phyloP scores from a whole-genome alignment of 129 eudicot species.

The Helichrysum umbraculigerum region DNA sequence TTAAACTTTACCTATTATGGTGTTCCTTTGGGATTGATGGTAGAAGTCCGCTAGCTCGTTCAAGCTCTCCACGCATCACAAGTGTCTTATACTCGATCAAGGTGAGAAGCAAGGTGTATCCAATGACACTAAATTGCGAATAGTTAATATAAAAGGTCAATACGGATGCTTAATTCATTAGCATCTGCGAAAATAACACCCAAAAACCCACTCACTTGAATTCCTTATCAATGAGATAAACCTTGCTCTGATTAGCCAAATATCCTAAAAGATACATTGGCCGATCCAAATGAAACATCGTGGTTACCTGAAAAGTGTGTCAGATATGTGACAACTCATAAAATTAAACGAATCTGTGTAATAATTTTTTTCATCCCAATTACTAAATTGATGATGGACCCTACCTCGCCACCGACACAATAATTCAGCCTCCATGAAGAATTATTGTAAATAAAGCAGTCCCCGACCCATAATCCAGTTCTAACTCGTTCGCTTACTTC shows the following conservation, averaged over 20 bases:
- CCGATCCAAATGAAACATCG: slow-evolving; percentile 98
- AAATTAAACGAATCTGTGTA: neutral
- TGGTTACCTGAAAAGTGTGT: slow-evolving; percentile 68
- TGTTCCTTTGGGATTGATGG: slow-evolving; percentile 93
- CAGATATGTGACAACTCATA: neutral
- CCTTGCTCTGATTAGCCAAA: slow-evolving; percentile 93
- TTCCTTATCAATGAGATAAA: slow-evolving; percentile 93
- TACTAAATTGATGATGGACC: neutral
- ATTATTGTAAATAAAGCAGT: slow-evolving; percentile 92
- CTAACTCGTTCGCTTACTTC: slow-evolving; percentile 91
- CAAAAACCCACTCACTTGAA: slow-evolving; percentile 67
- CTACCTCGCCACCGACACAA: slow-evolving; percentile 99
- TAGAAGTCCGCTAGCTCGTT: slow-evolving; percentile 76
- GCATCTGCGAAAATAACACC: slow-evolving; percentile 2
- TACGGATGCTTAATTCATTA: slow-evolving; percentile 13
- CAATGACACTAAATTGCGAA: slow-evolving; percentile 65
- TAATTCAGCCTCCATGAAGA: slow-evolving; percentile 97
- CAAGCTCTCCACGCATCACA: slow-evolving; percentile 98
- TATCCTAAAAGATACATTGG: slow-evolving; percentile 98
- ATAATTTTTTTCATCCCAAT: no score
- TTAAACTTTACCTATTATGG: slow-evolving; percentile 63
- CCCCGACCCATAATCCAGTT: slow-evolving; percentile 98
- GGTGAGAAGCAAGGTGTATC: slow-evolving; percentile 89
- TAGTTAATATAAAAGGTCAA: slow-evolving; percentile 17
- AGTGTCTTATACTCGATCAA: slow-evolving; percentile 98